Conservation (phyloP, 23 red algal genomes). For the Pyropia haitanensis region DNA sequence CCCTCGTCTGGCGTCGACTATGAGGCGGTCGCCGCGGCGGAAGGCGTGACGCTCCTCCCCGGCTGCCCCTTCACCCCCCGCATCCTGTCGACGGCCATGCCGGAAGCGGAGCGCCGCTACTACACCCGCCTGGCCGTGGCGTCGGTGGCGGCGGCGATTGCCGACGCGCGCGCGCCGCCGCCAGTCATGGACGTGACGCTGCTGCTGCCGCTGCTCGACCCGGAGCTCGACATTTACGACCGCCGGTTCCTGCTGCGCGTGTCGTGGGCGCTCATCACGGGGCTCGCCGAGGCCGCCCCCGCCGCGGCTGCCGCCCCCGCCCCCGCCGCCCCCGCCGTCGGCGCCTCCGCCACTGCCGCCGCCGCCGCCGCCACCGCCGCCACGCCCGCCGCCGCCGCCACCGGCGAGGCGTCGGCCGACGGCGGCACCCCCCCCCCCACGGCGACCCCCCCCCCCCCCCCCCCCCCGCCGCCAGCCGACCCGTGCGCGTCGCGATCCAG, state of each 20-base stretch:
- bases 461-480: constrained; percentile 1
- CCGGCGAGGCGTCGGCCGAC: no score
- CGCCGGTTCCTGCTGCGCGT: constrained; percentile 68
- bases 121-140: constrained; percentile 15
- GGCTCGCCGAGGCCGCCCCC: background rate
- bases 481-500: constrained; percentile 49
- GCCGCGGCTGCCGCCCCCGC: no score
- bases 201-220: constrained; percentile 71
- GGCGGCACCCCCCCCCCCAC: no score
- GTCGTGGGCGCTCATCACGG: constrained; percentile 41
- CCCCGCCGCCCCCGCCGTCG: no score
- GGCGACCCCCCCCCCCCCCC: no score
- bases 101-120: constrained; percentile 7
- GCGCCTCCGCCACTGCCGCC: no score
- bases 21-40: no score
- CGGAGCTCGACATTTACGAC: constrained; percentile 77
- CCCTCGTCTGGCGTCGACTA: no score
- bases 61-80: constrained; percentile 35
- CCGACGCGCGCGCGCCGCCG: background rate
- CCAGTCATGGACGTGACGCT: constrained; percentile 20
- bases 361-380: no score
- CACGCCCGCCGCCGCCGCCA: no score
- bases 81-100: constrained; percentile 44
- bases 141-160: constrained; percentile 7
- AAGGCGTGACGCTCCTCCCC: constrained; percentile 3